Base-by-base conservation (phyloP, 257 asterid genomes). In the Gynochthodes officinalis region DNA sequence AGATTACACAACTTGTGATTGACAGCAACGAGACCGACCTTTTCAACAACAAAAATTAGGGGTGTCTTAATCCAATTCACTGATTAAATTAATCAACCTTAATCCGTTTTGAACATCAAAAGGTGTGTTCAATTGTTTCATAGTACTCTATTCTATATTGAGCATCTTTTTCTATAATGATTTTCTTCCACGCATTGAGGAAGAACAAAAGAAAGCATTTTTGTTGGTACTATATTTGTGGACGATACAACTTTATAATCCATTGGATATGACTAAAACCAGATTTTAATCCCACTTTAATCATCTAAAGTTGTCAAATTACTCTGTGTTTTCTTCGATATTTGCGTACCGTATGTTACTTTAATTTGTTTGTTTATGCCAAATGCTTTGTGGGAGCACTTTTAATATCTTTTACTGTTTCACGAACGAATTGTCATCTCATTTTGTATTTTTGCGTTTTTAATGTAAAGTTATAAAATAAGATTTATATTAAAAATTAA, bases 221-320 rank as follows among this genome's bases (percentile, higher is more conserved):
- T 58, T 59, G 11, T 40, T 27, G 10, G 48, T 6, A 28, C 16
- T 40, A 9, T 21, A 63, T 33, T 61, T 0, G 21, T 61, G 67
- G 2, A 7, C 1, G 15, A 61, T 32, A 19, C 68, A 37, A 63
- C 50, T 40, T 25, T 57, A 40, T 28, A 42, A 42, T 71, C 67
- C 44, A 43, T 28, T 42, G 0, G 19, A 50, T 46, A 18, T 44
- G n/a, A 15, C 27, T 3, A 59, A 42, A 33, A n/a, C 7, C 15
- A 37, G 27, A 55, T 16, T 15, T 14, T 55, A 40, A 57, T 70
- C 67, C 48, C 18, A 55, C 55, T 63, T 70, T 55, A 25, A 70
- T 46, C 69, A 46, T 44, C 18, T 43, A 72, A 72, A 72, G 69
- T 25, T 59, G 75, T 42, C 49, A 30, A 44, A 9, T 71, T 19